Evolutionary conservation across 345 rosid species (phyloP), one percentile per base, ranked within the genome.

Genomic region (Eucalyptus camaldulensis): DNA sequence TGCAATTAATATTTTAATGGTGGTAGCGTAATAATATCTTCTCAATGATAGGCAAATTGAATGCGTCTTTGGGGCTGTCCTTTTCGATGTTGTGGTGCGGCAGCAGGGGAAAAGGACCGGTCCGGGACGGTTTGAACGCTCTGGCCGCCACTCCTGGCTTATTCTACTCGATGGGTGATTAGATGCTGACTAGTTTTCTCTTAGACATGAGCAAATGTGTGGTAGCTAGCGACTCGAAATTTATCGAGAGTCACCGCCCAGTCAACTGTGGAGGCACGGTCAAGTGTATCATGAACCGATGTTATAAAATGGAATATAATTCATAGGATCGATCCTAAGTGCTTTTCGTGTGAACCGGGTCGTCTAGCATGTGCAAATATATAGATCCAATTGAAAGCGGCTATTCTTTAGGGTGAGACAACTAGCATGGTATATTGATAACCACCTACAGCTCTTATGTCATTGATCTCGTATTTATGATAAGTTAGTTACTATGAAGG

Each of bases 381-480:
- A 17, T n/a, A 65, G 21, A 65, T n/a, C 40, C 21, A n/a, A 21
- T 5, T 1, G 1, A 53, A 5, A 76, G 83, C 5, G 3, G 9
- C 29, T 1, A 37, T 6, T 22, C 29, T 40, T 22, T 40, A 76
- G 85, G 1, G 29, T 3, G 29, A 22, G 13, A 40, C 27, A 11
- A 43, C 16, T 40, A 0, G 29, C 13, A 43, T 40, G 14, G 3
- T 4, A 40, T 0, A 22, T 21, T 4, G 16, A 2, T 40, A 21
- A 10, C 44, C 83, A n/a, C 3, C 17, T 7, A 40, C 1, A 2
- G 1, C 21, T 76, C 8, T 11, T 7, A 5, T 22, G 29, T 21
- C 1, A 0, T 21, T 21, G 9, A 22, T 76, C 9, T 37, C 27
- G 4, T 6, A 21, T 40, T 21, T 22, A 76, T 0, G 2, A 6